These are phyloP conservation scores for Suhomyces sp. DNA, from an alignment of 805 yeast genomes.

Conservation along the genomic window DNA sequence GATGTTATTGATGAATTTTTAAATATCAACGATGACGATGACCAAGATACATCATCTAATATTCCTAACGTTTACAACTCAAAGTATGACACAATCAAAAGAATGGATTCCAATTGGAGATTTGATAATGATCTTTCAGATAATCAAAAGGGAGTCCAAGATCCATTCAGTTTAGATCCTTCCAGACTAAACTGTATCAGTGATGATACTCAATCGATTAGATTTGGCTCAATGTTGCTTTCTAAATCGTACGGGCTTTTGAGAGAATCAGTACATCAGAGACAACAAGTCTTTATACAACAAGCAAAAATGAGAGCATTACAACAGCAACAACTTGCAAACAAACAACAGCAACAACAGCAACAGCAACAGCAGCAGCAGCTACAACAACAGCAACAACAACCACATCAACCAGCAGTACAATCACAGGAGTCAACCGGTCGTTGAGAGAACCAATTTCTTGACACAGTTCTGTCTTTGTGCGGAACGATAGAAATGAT, in stretches of 20 bases:
- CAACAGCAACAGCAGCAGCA: conserved; percentile 6
- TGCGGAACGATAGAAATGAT: no score
- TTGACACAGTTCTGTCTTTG: no score
- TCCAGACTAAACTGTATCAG: conserved; percentile 78
- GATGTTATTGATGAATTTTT: conserved; percentile 41
- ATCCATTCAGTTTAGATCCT: conserved; percentile 73
- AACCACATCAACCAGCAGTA: conserved; percentile 2
- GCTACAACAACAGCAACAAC: conserved; percentile 1
- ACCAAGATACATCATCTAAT: conserved; percentile 11
- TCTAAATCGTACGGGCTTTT: conserved; percentile 81
- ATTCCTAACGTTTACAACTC: conserved; percentile 43
- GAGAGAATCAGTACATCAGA: conserved; percentile 70
- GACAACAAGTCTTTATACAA: conserved; percentile 54
- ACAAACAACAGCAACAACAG: conserved; percentile 10
- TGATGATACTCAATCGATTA: conserved; percentile 81
- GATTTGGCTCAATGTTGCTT: conserved; percentile 89
- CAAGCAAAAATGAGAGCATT: conserved; percentile 47
- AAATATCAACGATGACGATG: conserved; percentile 35
- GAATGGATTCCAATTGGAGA: conserved; percentile 64
- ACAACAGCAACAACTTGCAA: conserved; percentile 37
- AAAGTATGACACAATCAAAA: conserved; percentile 41
- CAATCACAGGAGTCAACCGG: no score
- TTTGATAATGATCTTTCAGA: conserved; percentile 59
- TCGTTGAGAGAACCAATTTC: no score
- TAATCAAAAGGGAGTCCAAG: conserved; percentile 32